Evolutionary conservation across 169 alveolate genomes (phyloP), one percentile per base, ranked within the genome.

Genomic region (Cyclospora cayetanensis): DNA sequence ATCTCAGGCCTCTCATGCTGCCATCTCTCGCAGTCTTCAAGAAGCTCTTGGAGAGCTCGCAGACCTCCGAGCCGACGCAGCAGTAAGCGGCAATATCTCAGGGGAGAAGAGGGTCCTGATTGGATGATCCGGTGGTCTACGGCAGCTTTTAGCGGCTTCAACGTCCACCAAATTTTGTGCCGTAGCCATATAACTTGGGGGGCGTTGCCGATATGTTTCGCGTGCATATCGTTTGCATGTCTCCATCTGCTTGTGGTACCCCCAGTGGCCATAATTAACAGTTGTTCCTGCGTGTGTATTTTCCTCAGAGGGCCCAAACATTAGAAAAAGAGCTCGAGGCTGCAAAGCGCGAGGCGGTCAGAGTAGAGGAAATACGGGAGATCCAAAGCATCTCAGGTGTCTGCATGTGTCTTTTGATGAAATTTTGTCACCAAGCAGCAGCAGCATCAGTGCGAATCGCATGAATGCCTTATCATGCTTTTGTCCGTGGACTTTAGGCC

Each of bases 1-100:
- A 5, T 60, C 27, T 18, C 91, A 83, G 91, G 55, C 65, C 2
- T 66, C 91, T 22, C 91, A 83, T 41, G 91, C 82, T 25, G 63
- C 53, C 35, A 82, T 83, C 42, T 83, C 91, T 9, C 68, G 29
- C 55, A 46, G 82, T 15, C 31, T 83, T 79, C 91, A 83, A 27
- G 91, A 39, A 20, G 91, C 82, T 5, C 27, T 68, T 22, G 80
- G 43, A 11, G 91, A 83, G 37, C 43, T 83, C 50, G 42, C 91
- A 11, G 91, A 83, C 15, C 82, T 37, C 46, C 25, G 91, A 27
- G 70, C 79, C 22, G 35, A 55, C 34, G 91, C 82, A 39, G 41
- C 72, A 22, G 91, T 83, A 42, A 70, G 82, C 63, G 12, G n/a
- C 20, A 50, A 50, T 12, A 50, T 50, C 25, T 12, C 20, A 50